Base-by-base conservation (phyloP, 1,139 yeast species). In the Hyphopichia pseudoburtonii region DNA sequence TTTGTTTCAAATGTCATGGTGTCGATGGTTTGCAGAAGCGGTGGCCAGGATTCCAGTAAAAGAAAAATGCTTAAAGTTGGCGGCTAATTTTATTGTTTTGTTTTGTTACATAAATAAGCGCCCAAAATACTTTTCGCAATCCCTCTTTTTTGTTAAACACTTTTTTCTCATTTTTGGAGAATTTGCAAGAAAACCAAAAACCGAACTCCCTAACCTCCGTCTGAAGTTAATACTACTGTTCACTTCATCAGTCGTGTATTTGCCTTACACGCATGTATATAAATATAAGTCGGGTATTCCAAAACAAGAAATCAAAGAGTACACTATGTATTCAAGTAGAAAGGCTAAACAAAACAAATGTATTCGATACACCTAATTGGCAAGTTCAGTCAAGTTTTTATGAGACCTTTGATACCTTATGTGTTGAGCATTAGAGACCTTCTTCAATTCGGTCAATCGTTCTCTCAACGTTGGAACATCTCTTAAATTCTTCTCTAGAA, bases 401-500 rank as follows among this genome's bases (percentile, higher is more conserved):
- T 29, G 26, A 19, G 33, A 31, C 10, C 10, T 30, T 18, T 50
- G 46, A 31, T 57, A 56, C 42, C 53, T 57, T 16, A 58, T 48
- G 45, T 69, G 76, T 52, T 70, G 73, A 33, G 73, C 70, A 35
- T 64, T 64, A 2, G 73, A 66, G 25, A 71, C 85, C 54, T 76
- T 73, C 48, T 67, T 69, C 55, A 81, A 68, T 49, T 80, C 86
- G 30, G 69, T 68, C 45, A 86, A 66, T 48, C 86, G 72, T 42
- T 81, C 83, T 54, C 78, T 73, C 70, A 85, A 70, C 11, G 67
- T 64, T 5, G 88, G 86, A 7, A 83, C 83, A 42, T 80, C 84
- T 44, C 87, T 73, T 50, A 86, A 66, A 41, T 73, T 67, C 60
- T 80, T 73, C 50, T 84, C 90, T 45, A 86, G 64, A 37, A 65